A percentile compares a stretch with the other conserved stretches of the same genome.
Conservation (phyloP, 1,284 basidiomycete species). For the Fomitopsis palustris region DNA sequence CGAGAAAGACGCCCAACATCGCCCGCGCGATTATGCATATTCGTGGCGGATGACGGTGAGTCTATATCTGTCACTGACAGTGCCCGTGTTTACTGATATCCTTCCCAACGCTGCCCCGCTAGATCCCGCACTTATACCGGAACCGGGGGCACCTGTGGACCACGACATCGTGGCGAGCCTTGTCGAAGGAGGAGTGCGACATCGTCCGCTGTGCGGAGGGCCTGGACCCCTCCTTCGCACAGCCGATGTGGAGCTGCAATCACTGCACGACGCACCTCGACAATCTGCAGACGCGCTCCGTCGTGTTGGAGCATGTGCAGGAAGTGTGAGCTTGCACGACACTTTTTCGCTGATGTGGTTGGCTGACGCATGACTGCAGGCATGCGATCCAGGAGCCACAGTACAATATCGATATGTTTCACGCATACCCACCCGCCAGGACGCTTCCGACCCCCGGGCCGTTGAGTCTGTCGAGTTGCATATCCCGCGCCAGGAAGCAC, state of each 20-base stretch:
- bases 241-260: neutral
- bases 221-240: neutral
- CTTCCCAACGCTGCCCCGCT: neutral
- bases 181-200: neutral
- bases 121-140: neutral
- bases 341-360: neutral
- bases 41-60: neutral
- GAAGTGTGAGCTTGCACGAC: neutral
- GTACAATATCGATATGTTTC: neutral
- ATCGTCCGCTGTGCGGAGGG: neutral
- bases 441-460: neutral
- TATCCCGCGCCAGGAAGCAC: no score
- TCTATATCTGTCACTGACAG: neutral
- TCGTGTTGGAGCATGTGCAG: neutral
- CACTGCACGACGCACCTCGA: neutral
- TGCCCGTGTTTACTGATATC: no score
- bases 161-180: neutral
- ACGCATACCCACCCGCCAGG: neutral
- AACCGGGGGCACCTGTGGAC: neutral
- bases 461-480: neutral
- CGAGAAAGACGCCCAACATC: neutral
- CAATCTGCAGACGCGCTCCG: neutral
- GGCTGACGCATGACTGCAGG: neutral
- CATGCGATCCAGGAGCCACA: neutral
- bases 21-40: neutral